These are phyloP conservation scores for Fusarium chuoi DNA, from an alignment of 2,329 filamentous ascomycete species.

Conservation along the genomic window DNA sequence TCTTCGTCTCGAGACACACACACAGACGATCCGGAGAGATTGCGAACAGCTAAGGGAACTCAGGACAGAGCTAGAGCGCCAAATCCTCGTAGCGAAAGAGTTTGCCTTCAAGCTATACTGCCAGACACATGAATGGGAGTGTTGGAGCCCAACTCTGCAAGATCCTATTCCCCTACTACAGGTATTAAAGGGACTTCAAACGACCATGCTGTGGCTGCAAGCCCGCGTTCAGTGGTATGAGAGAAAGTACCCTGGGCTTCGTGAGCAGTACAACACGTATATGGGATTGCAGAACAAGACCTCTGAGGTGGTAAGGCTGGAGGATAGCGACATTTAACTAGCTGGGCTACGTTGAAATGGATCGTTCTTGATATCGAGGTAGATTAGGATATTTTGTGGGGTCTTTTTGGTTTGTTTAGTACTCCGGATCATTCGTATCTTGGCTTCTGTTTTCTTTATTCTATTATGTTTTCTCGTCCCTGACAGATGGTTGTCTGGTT, in stretches of 20 bases:
- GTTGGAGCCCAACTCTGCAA: neutral
- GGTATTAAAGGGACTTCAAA: neutral
- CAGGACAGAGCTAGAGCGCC: neutral
- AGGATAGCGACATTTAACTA: neutral
- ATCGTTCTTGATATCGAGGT: neutral
- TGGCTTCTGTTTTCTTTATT: neutral
- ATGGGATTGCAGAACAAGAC: neutral
- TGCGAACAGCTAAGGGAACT: neutral
- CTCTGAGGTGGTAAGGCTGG: neutral
- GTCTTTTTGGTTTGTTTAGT: neutral
- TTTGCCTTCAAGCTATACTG: neutral
- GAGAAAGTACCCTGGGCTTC: neutral
- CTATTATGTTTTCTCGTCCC: neutral
- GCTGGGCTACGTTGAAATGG: neutral
- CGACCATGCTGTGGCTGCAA: neutral
- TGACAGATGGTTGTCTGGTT: neutral
- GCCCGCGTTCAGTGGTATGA: conserved; percentile 21
- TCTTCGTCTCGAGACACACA: neutral
- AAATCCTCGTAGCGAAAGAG: neutral
- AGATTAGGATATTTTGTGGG: neutral
- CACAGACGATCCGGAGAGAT: neutral
- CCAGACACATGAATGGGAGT: neutral
- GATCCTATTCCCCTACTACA: neutral
- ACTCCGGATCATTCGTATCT: neutral
- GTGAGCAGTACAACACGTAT: neutral